phyloP scores from a whole-genome alignment of 106 monocot genomes.

The Dioscorea alata region DNA sequence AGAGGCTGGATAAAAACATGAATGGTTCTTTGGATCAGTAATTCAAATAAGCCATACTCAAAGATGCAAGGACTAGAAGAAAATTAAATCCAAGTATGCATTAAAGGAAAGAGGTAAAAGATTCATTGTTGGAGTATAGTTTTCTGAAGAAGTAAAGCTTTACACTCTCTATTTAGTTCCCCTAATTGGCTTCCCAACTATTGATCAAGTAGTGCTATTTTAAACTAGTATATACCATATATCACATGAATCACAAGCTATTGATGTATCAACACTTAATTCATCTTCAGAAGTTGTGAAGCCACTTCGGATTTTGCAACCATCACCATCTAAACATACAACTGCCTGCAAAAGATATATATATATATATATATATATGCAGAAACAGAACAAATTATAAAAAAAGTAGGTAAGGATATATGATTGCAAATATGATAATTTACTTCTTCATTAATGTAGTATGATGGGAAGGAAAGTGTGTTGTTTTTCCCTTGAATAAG shows the following conservation, averaged over 20 bases:
- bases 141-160: too few relatives aligned
- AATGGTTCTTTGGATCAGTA: too few relatives aligned
- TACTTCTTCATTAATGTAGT: slow-evolving; percentile 98
- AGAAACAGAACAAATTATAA: not conserved
- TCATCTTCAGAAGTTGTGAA: slow-evolving; percentile 35
- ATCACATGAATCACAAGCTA: slow-evolving; percentile 99
- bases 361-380: not conserved
- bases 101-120: too few relatives aligned
- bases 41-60: too few relatives aligned
- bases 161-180: too few relatives aligned
- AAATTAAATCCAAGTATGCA: too few relatives aligned
- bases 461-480: slow-evolving; percentile 83
- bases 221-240: slow-evolving; percentile 38
- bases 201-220: not conserved
- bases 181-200: too few relatives aligned
- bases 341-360: slow-evolving; percentile 56
- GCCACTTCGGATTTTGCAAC: slow-evolving; percentile 73
- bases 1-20: too few relatives aligned
- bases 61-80: too few relatives aligned
- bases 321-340: slow-evolving; percentile 77
- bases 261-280: slow-evolving; percentile 75
- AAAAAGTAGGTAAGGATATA: not conserved
- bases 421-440: slow-evolving; percentile 1
- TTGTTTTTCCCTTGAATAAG: slow-evolving; percentile 61
- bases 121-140: too few relatives aligned